These are phyloP conservation scores for Viola pubescens DNA, from an alignment of 441 rosid genomes.

Conservation along the genomic window DNA sequence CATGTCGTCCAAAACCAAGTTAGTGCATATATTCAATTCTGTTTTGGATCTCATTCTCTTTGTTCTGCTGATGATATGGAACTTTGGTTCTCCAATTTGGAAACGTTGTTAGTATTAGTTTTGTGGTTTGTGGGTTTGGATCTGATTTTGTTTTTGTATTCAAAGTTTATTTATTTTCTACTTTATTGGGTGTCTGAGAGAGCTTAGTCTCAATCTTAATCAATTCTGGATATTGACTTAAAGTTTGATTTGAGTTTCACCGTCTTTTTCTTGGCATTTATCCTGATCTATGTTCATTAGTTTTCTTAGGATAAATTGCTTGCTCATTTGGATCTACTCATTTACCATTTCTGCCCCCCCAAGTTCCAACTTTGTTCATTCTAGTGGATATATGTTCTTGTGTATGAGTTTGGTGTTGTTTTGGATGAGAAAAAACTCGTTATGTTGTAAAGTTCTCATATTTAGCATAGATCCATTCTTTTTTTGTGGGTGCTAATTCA, in stretches of 20 bases:
- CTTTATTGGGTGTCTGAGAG: background rate
- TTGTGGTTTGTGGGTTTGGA: slow-evolving; percentile 16
- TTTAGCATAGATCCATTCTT: slow-evolving; percentile 21
- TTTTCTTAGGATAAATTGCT: slow-evolving; percentile 1
- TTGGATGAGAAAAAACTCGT: background rate
- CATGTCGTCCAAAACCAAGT: slow-evolving; percentile 80
- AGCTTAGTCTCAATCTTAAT: background rate
- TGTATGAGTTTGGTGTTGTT: slow-evolving; percentile 11
- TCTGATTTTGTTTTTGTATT: slow-evolving; percentile 10
- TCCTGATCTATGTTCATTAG: slow-evolving; percentile 8
- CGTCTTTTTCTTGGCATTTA: slow-evolving; percentile 7
- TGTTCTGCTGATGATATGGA: background rate
- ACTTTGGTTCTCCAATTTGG: slow-evolving; percentile 18
- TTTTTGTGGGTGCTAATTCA: slow-evolving; percentile 1
- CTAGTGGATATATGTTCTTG: background rate
- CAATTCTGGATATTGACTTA: slow-evolving; percentile 12
- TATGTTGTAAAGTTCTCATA: slow-evolving; percentile 6
- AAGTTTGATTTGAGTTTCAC: slow-evolving; percentile 14
- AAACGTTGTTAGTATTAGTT: slow-evolving; percentile 10
- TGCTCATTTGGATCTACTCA: slow-evolving; percentile 13
- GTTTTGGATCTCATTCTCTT: slow-evolving; percentile 16
- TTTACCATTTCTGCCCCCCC: slow-evolving; percentile 11
- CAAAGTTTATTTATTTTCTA: background rate
- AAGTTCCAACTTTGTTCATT: background rate
- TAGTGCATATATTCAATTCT: slow-evolving; percentile 31